Conservation (phyloP, 75 land plant species). For the Pinus taeda region DNA sequence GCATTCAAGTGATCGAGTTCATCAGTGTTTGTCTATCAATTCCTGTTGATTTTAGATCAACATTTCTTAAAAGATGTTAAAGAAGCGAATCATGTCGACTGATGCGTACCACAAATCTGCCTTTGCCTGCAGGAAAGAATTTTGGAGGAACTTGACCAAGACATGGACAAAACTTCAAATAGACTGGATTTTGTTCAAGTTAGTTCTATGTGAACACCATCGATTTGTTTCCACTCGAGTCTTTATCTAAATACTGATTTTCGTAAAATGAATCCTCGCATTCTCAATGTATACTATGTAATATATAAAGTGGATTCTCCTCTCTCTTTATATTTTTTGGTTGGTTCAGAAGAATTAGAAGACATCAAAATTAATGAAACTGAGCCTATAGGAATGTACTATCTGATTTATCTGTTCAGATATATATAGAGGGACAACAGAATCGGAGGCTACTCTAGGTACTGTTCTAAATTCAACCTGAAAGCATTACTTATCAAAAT, state of each 20-base stretch:
- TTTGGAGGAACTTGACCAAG: slow-evolving; percentile 69
- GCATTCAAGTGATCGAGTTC: not conserved
- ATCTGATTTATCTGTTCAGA: no score
- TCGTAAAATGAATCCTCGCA: not conserved
- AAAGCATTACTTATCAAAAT: not conserved
- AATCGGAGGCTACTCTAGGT: not conserved
- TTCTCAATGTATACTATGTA: not conserved
- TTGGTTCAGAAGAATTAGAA: not conserved
- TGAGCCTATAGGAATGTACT: not conserved
- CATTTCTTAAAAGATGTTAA: not conserved
- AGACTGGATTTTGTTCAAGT: slow-evolving; percentile 98
- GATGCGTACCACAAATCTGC: not conserved
- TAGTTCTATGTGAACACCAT: not conserved
- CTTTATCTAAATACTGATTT: not conserved
- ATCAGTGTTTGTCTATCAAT: not conserved
- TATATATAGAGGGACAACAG: no score
- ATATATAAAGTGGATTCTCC: not conserved
- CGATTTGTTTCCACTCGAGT: not conserved
- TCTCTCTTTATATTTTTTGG: not conserved
- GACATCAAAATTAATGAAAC: not conserved
- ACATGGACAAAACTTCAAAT: slow-evolving; percentile 89
- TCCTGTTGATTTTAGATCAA: not conserved
- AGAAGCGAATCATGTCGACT: not conserved
- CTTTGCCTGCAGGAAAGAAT: slow-evolving; percentile 59
- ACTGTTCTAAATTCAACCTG: not conserved